Conservation (phyloP, 1,284 basidiomycete genomes). For the Leccinum angustisporum region DNA sequence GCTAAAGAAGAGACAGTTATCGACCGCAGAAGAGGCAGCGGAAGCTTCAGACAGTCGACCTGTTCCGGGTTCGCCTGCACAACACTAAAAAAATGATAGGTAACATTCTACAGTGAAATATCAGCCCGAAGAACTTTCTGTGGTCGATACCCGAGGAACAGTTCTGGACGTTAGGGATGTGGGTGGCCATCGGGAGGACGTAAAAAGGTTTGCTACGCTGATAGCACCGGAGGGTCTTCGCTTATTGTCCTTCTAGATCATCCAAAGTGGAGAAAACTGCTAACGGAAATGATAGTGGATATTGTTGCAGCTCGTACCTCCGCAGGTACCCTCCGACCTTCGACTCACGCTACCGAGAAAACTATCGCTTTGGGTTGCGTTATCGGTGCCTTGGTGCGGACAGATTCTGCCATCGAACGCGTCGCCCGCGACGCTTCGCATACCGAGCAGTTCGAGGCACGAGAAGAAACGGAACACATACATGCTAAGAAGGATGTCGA, state of each 20-base stretch:
- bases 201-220: neutral
- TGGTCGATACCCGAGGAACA: too few relatives aligned
- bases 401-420: neutral
- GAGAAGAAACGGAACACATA: neutral
- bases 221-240: neutral
- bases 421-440: neutral
- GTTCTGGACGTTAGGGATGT: too few relatives aligned
- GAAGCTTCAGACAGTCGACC: constrained; percentile 5
- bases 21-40: constrained; percentile 1
- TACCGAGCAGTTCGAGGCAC: neutral
- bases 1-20: constrained; percentile 31
- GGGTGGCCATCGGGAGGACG: neutral
- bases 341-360: neutral
- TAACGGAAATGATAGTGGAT: neutral
- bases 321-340: neutral
- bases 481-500: neutral
- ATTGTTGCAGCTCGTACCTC: neutral
- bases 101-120: too few relatives aligned
- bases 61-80: constrained; percentile 1
- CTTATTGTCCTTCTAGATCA: neutral
- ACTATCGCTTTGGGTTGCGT: neutral
- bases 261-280: neutral
- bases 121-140: too few relatives aligned
- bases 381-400: neutral
- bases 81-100: neutral